Conservation (phyloP, 345 rosid genomes). For the Nephelium lappaceum region DNA sequence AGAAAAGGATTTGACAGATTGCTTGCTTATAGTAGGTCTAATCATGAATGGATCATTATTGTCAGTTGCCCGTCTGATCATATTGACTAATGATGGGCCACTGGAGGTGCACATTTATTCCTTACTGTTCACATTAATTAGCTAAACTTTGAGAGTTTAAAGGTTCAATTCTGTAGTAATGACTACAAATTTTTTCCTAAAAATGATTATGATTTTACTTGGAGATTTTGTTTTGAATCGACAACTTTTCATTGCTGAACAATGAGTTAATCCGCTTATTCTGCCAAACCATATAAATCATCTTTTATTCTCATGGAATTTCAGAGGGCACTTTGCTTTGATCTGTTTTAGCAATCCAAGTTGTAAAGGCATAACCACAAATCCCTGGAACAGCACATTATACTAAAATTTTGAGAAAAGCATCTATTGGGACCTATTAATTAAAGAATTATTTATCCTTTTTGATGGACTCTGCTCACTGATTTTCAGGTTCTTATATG, state of each 20-base stretch:
- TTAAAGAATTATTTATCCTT: not conserved
- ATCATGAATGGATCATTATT: no score
- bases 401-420: not conserved
- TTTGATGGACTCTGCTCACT: conserved; percentile 1
- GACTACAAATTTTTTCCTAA: no score
- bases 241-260: not conserved
- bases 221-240: not conserved
- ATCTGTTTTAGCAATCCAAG: not conserved
- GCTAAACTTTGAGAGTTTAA: not conserved
- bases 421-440: not conserved
- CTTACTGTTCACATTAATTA: not conserved
- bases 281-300: not conserved
- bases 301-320: not conserved
- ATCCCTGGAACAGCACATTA: not conserved
- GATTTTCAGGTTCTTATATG: conserved; percentile 72
- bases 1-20: no score
- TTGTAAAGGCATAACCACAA: not conserved
- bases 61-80: no score
- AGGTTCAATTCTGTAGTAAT: no score
- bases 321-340: not conserved
- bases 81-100: no score
- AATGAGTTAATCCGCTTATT: not conserved
- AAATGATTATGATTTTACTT: not conserved
- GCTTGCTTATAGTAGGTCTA: no score
- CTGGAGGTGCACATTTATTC: no score